Evolutionary conservation across 2,329 filamentous ascomycete genomes (phyloP).

Genomic region (Paraphoma sp.): DNA sequence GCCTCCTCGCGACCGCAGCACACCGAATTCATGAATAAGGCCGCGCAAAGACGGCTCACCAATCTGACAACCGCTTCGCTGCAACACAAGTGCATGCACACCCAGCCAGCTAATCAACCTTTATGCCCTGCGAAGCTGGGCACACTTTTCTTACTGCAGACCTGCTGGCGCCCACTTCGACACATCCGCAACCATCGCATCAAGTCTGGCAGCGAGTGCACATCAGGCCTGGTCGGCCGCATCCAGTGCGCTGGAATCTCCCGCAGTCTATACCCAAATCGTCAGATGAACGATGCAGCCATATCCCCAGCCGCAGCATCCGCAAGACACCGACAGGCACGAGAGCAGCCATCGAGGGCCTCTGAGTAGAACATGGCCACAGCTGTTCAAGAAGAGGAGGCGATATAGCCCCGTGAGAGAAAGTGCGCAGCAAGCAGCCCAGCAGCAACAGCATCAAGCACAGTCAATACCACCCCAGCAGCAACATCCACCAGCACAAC

Average conservation of each 20-base stretch:
- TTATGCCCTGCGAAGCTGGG: slow-evolving; percentile 7
- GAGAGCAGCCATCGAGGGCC: slow-evolving; percentile 30
- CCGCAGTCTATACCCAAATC: no score
- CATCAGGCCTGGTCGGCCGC: neutral
- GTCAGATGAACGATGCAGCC: slow-evolving; percentile 29
- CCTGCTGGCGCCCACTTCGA: neutral
- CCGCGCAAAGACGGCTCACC: slow-evolving; percentile 12
- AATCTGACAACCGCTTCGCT: slow-evolving; percentile 14
- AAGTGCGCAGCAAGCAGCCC: slow-evolving; percentile 27
- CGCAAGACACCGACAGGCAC: slow-evolving; percentile 24
- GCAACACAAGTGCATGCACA: slow-evolving; percentile 10
- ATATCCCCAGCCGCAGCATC: slow-evolving; percentile 18
- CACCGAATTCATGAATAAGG: slow-evolving; percentile 20
- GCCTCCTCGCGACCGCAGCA: slow-evolving; percentile 14
- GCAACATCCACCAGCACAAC: neutral
- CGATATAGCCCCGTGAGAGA: slow-evolving; percentile 39
- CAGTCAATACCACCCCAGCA: slow-evolving; percentile 3
- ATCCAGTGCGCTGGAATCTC: neutral
- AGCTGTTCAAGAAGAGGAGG: slow-evolving; percentile 40
- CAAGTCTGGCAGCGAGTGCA: neutral
- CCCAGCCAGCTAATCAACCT: slow-evolving; percentile 16
- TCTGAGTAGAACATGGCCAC: slow-evolving; percentile 38
- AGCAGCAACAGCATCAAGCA: slow-evolving; percentile 12
- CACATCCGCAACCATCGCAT: neutral
- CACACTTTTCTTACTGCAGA: neutral